Base-by-base conservation (phyloP, 306 rosid genomes). In the Betula pendula region DNA sequence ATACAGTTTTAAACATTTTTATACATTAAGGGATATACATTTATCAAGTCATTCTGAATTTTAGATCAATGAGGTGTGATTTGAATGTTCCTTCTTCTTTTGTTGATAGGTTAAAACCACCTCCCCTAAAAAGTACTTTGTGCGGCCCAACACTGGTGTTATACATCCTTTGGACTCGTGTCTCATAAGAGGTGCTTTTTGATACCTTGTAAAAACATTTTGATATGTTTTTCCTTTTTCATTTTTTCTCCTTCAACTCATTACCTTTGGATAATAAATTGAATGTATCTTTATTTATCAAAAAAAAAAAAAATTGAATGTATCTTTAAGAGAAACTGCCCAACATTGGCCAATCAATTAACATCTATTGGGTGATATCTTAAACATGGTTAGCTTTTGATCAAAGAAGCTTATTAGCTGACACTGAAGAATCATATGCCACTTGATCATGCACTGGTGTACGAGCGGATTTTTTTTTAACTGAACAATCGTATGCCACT, bases 101-200 rank as follows among this genome's bases (percentile, higher is more conserved):
- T 29, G 42, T 82, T 83, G n/a, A 19, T 80, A 95, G 99, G 99
- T 95, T 83, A 95, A 95, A 89, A 92, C 99, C 53, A 95, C 99
- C 80, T 95, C 99, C 1, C 99, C 99, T 5, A 95, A 92, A 85
- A 95, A 87, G 88, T 95, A 92, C 87, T 95, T 92, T 27, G 99
- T 95, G 71, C 95, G 99, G 62, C 99, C 99, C 42, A 95, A 95
- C 83, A 88, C 92, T 7, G 97, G 99, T 59, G 87, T 95, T 68
- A 56, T 95, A 77, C 90, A 88, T 58, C 93, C 97, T 50, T 81
- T 91, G 97, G 97, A 89, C 75, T 89, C 97, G 22, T 92, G 91
- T 81, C 81, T 85, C 53, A 88, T 95, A 85, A 90, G 97, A 95
- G 98, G 98, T 95, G 76, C 81, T 25, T 62, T 82, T 82, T 71